A percentile compares a stretch with the other conserved stretches of the same genome.
phyloP scores from a whole-genome alignment of 225 moss, liverwort and hornwort genomes.

The Lunularia cruciata region DNA sequence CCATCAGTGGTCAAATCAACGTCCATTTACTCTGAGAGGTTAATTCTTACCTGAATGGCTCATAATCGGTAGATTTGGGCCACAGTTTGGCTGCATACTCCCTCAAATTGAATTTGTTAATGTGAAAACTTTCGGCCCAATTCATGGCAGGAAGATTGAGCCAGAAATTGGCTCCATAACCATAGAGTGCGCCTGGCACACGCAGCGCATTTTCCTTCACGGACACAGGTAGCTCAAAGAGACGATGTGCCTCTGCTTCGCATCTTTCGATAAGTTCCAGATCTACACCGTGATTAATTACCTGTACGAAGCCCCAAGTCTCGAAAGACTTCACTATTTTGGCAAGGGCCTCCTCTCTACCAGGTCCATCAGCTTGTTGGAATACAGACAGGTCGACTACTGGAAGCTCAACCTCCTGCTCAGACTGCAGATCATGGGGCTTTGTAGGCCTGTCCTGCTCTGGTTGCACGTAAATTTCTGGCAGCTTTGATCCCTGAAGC shows the following conservation, averaged over 20 bases:
- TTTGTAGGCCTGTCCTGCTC: constrained; percentile 39
- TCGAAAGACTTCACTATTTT: constrained; percentile 33
- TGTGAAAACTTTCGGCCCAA: constrained; percentile 48
- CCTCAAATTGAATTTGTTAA: constrained; percentile 31
- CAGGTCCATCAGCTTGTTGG: constrained; percentile 16
- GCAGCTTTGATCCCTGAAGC: constrained; percentile 45
- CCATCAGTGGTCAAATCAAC: too few relatives aligned
- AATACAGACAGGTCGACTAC: constrained; percentile 38
- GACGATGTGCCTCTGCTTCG: constrained; percentile 32
- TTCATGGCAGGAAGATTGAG: constrained; percentile 46
- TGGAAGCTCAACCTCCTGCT: constrained; percentile 29
- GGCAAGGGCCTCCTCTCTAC: constrained; percentile 27
- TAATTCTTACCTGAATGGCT: constrained; percentile 34
- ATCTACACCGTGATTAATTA: constrained; percentile 43
- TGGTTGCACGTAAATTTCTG: constrained; percentile 49
- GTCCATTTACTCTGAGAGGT: not conserved
- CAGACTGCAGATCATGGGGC: constrained; percentile 29
- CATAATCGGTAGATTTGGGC: constrained; percentile 35
- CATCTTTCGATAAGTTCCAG: constrained; percentile 36
- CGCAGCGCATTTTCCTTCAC: constrained; percentile 39
- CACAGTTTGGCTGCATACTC: constrained; percentile 46
- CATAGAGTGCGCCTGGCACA: constrained; percentile 36
- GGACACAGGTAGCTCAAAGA: constrained; percentile 39
- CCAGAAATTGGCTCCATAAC: constrained; percentile 48
- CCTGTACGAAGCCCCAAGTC: constrained; percentile 47